Base-by-base conservation (phyloP, 257 asterid species). In the Ilex asprella region DNA sequence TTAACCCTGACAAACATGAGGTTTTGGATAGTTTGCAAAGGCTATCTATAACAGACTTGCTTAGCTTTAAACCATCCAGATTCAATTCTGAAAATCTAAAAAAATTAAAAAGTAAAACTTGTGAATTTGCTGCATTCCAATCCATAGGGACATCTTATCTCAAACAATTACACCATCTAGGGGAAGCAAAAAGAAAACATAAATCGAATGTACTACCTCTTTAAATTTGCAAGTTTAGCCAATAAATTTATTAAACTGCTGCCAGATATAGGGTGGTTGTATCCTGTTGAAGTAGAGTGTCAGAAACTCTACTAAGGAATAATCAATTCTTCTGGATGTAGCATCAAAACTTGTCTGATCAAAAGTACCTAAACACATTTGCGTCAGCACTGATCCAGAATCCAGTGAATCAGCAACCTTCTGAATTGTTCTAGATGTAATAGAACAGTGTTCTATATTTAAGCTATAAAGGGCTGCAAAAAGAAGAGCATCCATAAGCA, bases 351-450 rank as follows among this genome's bases (percentile, higher is more conserved):
- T 50, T 68, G 39, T 47, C 30, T 39, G 52, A 32, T 60, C 55
- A 64, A 31, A 64, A 60, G 65, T 78, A 92, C 99, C 97, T 78
- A 89, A 72, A 63, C 66, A 79, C 55, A 93, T 87, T 71, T 85
- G 91, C 1, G 93, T 78, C 56, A 93, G 90, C 39, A 72, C 81
- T 61, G 95, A 84, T 64, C 71, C 86, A 10, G 86, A 74, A 82
- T 79, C 73, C 77, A 93, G 80, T 55, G 97, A 84, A 62, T 89
- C 99, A 66, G 97, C 91, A 76, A 89, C 70, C 82, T 62, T 84
- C 64, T 85, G 95, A 70, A 93, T 73, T 56, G 99, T 86, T 76
- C 93, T 82, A 60, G 97, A 89, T 47, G 97, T 85, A 77, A 93
- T 79, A 44, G 89, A 80, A 81, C 99, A 93, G 68, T 84, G 78